phyloP scores from a whole-genome alignment of 805 yeast species.

The Wickerhamomyces queroliae region DNA sequence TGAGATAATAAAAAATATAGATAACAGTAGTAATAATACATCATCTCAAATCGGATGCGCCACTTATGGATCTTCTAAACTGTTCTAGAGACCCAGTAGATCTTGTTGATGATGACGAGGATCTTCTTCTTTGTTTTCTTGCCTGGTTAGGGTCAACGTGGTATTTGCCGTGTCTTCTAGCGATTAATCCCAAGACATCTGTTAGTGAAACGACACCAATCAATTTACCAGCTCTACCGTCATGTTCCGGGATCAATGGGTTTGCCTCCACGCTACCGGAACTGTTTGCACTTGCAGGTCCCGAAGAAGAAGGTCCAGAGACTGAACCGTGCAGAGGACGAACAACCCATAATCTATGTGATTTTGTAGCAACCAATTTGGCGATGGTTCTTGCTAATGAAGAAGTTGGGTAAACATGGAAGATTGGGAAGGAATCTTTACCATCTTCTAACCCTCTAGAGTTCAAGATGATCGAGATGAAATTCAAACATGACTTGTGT shows the following conservation, averaged over 20 bases:
- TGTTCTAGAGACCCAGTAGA: slow-evolving; percentile 29
- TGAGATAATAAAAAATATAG: not conserved
- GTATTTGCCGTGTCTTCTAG: slow-evolving; percentile 60
- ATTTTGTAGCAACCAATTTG: slow-evolving; percentile 88
- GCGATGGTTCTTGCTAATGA: slow-evolving; percentile 88
- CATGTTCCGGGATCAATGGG: slow-evolving; percentile 27
- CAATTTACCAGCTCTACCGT: slow-evolving; percentile 69
- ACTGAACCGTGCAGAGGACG: slow-evolving; percentile 40
- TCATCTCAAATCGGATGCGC: slow-evolving; percentile 27
- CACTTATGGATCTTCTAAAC: slow-evolving; percentile 37
- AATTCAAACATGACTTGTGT: slow-evolving; percentile 79
- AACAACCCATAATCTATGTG: slow-evolving; percentile 86
- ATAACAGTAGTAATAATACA: not conserved
- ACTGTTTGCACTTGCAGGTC: slow-evolving; percentile 12
- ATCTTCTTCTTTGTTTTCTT: slow-evolving; percentile 79
- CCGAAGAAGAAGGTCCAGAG: slow-evolving; percentile 15
- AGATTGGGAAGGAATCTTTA: slow-evolving; percentile 93
- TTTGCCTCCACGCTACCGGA: slow-evolving; percentile 22
- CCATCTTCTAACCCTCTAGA: slow-evolving; percentile 91
- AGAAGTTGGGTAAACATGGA: slow-evolving; percentile 78
- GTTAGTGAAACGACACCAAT: slow-evolving; percentile 91
- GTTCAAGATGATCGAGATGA: slow-evolving; percentile 78
- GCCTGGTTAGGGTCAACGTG: slow-evolving; percentile 80
- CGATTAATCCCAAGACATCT: slow-evolving; percentile 78
- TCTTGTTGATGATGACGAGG: slow-evolving; percentile 26